Conservation (phyloP, 352 stramenopile genomes). For the Phytophthora pisi region DNA sequence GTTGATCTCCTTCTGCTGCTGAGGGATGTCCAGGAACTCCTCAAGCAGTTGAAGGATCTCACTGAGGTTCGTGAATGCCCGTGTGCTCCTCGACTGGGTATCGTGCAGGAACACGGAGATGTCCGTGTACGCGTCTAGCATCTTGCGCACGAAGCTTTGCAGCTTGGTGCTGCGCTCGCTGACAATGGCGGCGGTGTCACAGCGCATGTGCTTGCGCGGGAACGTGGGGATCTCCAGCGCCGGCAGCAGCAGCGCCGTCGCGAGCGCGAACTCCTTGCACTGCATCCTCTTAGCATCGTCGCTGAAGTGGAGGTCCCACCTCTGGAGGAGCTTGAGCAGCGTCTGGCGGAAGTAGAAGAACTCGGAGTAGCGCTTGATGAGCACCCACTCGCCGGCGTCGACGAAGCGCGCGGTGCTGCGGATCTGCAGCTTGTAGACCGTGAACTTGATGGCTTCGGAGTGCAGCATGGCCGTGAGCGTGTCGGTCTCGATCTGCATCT, state of each 20-base stretch:
- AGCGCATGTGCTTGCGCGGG: conserved; percentile 64
- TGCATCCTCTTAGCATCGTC: conserved; percentile 30
- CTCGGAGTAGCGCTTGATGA: conserved; percentile 73
- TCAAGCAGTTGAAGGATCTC: conserved; percentile 48
- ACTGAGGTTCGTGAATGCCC: conserved; percentile 26
- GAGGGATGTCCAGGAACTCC: conserved; percentile 56
- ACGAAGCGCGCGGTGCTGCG: conserved; percentile 36
- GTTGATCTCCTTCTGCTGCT: conserved; percentile 59
- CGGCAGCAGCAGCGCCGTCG: conserved; percentile 47
- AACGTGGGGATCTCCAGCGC: conserved; percentile 51
- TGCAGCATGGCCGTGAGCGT: conserved; percentile 46
- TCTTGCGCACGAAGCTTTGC: conserved; percentile 57
- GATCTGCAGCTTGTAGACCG: conserved; percentile 71
- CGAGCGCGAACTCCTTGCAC: conserved; percentile 52
- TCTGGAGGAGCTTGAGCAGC: conserved; percentile 52
- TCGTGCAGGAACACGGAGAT: conserved; percentile 61
- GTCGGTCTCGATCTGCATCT: conserved; percentile 56
- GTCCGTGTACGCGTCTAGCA: conserved; percentile 65
- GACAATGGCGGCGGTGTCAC: conserved; percentile 62
- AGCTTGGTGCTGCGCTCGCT: conserved; percentile 51
- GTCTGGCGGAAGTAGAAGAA: conserved; percentile 59
- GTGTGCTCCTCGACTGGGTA: conserved; percentile 28
- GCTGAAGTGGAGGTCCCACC: conserved; percentile 46
- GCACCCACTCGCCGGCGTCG: conserved; percentile 47
- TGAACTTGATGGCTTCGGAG: conserved; percentile 54